phyloP scores from a whole-genome alignment of 1,284 basidiomycete species.

The Cerioporus squamosus region DNA sequence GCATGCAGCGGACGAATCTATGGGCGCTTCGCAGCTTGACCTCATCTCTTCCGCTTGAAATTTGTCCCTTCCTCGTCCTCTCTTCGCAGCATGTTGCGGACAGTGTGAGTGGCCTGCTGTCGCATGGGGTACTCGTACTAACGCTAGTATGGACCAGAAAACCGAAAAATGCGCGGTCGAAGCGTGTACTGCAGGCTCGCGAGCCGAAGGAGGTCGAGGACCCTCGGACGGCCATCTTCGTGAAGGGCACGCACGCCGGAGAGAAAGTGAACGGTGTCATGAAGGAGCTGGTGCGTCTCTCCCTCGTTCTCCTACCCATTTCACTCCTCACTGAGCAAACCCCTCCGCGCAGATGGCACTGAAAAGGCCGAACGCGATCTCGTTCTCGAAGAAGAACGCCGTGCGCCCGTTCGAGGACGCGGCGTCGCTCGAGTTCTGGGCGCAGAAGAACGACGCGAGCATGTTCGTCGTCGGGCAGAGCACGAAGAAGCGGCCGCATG shows the following conservation, averaged over 20 bases:
- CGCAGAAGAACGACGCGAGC: constrained; percentile 92
- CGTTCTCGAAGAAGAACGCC: constrained; percentile 95
- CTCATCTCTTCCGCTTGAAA: constrained; percentile 9
- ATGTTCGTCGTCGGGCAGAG: constrained; percentile 92
- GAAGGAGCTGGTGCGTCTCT: constrained; percentile 80
- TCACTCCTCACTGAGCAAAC: background rate
- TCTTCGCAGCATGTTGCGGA: constrained; percentile 39
- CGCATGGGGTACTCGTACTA: background rate
- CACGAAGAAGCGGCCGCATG: constrained; percentile 94
- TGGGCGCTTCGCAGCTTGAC: constrained; percentile 12
- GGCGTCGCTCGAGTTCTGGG: constrained; percentile 91
- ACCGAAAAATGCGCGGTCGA: constrained; percentile 97
- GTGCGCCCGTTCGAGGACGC: constrained; percentile 92
- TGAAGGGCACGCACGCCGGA: constrained; percentile 86
- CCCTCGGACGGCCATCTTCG: constrained; percentile 84
- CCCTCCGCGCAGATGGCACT: constrained; percentile 74
- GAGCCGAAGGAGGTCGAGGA: constrained; percentile 93
- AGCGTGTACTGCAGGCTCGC: constrained; percentile 87
- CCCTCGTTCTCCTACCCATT: background rate
- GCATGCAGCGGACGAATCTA: background rate
- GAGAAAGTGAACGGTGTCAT: constrained; percentile 82
- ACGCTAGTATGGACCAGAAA: constrained; percentile 57
- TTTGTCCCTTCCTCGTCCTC: background rate
- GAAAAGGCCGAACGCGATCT: constrained; percentile 87
- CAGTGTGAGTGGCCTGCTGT: constrained; percentile 36